Evolutionary conservation across 2,329 filamentous ascomycete genomes (phyloP).

Genomic region (Colletotrichum sp.): DNA sequence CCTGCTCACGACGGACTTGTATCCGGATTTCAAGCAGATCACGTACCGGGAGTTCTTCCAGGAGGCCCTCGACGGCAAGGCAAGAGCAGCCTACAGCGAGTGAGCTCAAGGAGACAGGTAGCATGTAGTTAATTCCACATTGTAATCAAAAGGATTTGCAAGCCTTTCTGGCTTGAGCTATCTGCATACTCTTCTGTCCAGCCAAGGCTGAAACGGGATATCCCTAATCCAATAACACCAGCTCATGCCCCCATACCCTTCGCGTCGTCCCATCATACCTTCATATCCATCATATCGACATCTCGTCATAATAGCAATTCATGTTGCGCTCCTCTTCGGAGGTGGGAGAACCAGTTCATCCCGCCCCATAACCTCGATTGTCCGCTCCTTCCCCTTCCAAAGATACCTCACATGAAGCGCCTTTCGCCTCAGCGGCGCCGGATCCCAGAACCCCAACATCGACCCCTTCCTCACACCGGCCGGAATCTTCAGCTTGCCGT

Average conservation of each 20-base stretch:
- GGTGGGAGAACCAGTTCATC: conserved; percentile 34
- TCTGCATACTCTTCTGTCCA: background rate
- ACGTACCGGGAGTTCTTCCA: background rate
- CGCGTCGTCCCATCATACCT: background rate
- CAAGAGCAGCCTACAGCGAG: background rate
- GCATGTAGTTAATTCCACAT: background rate
- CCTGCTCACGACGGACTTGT: conserved; percentile 54
- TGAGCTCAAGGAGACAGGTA: background rate
- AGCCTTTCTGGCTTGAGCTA: background rate
- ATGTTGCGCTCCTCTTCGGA: background rate
- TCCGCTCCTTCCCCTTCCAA: conserved; percentile 39
- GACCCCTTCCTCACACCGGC: conserved; percentile 46
- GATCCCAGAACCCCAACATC: conserved; percentile 58
- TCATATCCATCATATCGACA: background rate
- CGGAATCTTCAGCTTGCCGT: conserved; percentile 41
- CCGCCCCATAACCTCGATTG: conserved; percentile 39
- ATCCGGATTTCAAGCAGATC: conserved; percentile 43
- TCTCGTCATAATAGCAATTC: background rate
- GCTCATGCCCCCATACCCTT: background rate
- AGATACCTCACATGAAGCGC: conserved; percentile 50
- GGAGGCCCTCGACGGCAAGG: background rate
- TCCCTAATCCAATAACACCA: background rate
- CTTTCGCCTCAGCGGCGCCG: conserved; percentile 48
- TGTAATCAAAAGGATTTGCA: background rate
- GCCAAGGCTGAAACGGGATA: background rate